Evolutionary conservation across 371 early-diverging fungal species (phyloP).

Genomic region (Chytridiales sp.): DNA sequence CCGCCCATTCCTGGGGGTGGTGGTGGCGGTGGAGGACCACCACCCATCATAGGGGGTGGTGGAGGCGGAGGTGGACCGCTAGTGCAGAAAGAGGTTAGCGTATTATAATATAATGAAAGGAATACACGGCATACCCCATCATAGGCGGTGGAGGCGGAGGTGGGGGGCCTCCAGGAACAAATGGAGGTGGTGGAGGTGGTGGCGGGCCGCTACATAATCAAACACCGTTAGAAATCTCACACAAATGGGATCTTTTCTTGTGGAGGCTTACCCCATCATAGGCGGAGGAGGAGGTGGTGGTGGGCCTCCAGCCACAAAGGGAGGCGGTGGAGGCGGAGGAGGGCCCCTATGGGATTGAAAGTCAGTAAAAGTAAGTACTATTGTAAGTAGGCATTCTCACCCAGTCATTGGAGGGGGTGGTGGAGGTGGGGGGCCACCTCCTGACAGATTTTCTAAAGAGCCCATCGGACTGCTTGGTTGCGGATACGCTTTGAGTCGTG

Average conservation of each 20-base stretch:
- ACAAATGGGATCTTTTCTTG: too few relatives aligned
- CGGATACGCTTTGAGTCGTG: slow-evolving; percentile 6
- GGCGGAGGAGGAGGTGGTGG: slow-evolving; percentile 22
- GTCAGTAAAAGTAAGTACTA: not conserved
- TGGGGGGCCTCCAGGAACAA: slow-evolving; percentile 22
- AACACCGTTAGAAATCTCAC: not conserved
- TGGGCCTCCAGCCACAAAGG: not conserved
- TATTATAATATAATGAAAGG: not conserved
- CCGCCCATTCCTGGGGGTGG: slow-evolving; percentile 32
- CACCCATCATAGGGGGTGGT: slow-evolving; percentile 23
- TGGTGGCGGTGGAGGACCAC: slow-evolving; percentile 38
- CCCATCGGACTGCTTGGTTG: too few relatives aligned
- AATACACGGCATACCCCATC: not conserved
- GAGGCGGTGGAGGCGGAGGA: slow-evolving; percentile 13
- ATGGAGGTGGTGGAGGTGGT: slow-evolving; percentile 31
- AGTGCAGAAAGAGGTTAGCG: slow-evolving; percentile 11
- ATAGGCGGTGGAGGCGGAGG: slow-evolving; percentile 34
- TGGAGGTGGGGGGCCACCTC: too few relatives aligned
- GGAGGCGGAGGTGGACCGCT: slow-evolving; percentile 24
- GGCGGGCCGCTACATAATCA: slow-evolving; percentile 1
- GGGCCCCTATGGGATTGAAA: too few relatives aligned
- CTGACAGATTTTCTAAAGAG: too few relatives aligned
- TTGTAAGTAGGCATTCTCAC: not conserved
- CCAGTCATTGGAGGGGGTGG: not conserved
- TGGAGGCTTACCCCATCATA: too few relatives aligned